Percentiles rank a stretch among this genome's conserved stretches.
Evolutionary conservation across 164 flowering plant species (phyloP).

Genomic region (Chimonanthus praecox): DNA sequence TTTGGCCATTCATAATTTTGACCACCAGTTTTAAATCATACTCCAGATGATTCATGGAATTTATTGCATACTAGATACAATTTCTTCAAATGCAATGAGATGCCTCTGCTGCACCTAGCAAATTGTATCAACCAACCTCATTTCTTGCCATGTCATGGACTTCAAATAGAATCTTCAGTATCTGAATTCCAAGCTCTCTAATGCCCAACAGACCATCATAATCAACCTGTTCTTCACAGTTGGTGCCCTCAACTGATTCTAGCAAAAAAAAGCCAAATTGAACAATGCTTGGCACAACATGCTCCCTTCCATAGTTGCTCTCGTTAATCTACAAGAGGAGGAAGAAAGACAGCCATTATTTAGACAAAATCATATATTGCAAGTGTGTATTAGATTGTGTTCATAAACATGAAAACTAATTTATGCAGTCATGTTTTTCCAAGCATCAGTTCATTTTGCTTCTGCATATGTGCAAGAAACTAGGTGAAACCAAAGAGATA

Average conservation of each 20-base stretch:
- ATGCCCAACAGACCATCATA: constrained; percentile 52
- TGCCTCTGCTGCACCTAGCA: neutral
- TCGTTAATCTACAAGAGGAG: constrained; percentile 48
- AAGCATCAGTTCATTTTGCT: neutral
- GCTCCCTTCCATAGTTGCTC: constrained; percentile 82
- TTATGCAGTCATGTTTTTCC: neutral
- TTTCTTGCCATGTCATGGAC: constrained; percentile 84
- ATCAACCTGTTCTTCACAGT: constrained; percentile 20
- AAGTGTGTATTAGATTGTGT: neutral
- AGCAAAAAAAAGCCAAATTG: constrained; percentile 60
- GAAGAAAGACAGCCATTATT: neutral
- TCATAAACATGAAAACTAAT: neutral
- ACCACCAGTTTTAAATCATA: neutral
- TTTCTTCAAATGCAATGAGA: neutral
- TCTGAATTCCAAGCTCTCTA: constrained; percentile 59
- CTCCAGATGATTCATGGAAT: neutral
- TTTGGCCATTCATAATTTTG: neutral
- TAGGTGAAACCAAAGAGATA: constrained; percentile 1
- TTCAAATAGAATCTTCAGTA: constrained; percentile 63
- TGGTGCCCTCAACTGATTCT: constrained; percentile 50
- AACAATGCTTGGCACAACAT: constrained; percentile 68
- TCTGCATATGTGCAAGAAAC: neutral
- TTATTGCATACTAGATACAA: neutral
- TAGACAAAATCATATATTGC: neutral
- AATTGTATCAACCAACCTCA: constrained; percentile 44